phyloP scores from a whole-genome alignment of 192 early-diverging fungal species.

The Podila verticillata region DNA sequence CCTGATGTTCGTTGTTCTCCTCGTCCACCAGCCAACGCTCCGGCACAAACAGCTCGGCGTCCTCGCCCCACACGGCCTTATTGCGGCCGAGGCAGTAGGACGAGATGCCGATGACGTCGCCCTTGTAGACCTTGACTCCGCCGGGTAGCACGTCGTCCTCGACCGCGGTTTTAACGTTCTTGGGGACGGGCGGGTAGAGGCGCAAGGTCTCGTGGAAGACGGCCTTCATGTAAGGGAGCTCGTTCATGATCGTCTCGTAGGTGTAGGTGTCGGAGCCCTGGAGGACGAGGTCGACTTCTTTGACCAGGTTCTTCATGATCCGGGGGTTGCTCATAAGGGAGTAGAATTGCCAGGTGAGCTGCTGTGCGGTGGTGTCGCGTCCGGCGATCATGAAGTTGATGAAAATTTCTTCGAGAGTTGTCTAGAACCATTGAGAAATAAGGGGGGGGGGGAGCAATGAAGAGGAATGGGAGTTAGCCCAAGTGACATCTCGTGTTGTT shows the following conservation, averaged over 20 bases:
- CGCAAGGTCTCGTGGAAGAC: slow-evolving; percentile 65
- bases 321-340: slow-evolving; percentile 42
- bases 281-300: slow-evolving; percentile 34
- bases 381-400: slow-evolving; percentile 55
- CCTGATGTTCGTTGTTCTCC: not conserved
- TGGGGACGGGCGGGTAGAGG: slow-evolving; percentile 65
- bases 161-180: slow-evolving; percentile 52
- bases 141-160: slow-evolving; percentile 56
- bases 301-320: slow-evolving; percentile 30
- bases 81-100: slow-evolving; percentile 31
- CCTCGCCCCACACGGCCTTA: slow-evolving; percentile 52
- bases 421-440: not conserved
- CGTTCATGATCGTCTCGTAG: slow-evolving; percentile 48
- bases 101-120: slow-evolving; percentile 54
- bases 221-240: slow-evolving; percentile 59
- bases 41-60: slow-evolving; percentile 64
- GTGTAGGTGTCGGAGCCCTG: not conserved
- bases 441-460: too few relatives aligned
- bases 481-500: not conserved
- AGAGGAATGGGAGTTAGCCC: too few relatives aligned
- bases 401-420: slow-evolving; percentile 55
- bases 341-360: slow-evolving; percentile 42
- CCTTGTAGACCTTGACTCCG: slow-evolving; percentile 57
- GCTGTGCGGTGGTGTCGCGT: slow-evolving; percentile 51
- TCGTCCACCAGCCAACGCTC: slow-evolving; percentile 59